phyloP scores from a whole-genome alignment of 257 asterid genomes.

The Cruciata laevipes region DNA sequence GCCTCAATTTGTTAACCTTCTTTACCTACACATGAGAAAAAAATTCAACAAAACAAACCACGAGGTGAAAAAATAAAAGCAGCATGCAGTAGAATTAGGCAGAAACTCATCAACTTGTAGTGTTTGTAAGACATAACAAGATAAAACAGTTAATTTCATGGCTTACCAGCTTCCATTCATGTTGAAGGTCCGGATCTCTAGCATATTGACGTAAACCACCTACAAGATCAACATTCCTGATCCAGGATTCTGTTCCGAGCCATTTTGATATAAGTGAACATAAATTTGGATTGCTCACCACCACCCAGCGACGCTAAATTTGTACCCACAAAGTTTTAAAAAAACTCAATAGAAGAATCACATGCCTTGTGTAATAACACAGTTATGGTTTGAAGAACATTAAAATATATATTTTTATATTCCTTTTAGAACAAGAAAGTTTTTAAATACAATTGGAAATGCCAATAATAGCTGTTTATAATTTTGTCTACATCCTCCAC shows the following conservation, averaged over 20 bases:
- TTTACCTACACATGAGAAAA: constrained; percentile 27
- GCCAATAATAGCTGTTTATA: neutral
- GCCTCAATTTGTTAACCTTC: constrained; percentile 44
- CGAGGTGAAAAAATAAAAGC: neutral
- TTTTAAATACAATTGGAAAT: neutral
- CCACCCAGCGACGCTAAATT: constrained; percentile 48
- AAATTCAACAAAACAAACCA: neutral
- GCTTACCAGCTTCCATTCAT: constrained; percentile 40
- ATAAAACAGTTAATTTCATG: constrained; percentile 10
- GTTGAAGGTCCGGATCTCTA: constrained; percentile 32
- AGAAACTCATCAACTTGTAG: neutral
- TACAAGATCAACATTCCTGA: constrained; percentile 39
- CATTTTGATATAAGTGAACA: constrained; percentile 46
- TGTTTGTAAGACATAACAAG: neutral
- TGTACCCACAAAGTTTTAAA: neutral
- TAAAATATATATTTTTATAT: neutral
- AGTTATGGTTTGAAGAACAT: neutral
- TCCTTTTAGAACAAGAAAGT: neutral
- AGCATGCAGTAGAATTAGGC: neutral
- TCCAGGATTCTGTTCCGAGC: constrained; percentile 53
- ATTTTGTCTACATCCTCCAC: neutral
- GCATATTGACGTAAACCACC: constrained; percentile 40
- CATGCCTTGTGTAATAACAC: neutral
- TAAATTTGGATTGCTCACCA: constrained; percentile 50
- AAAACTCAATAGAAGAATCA: neutral